Conservation (phyloP, 2,329 filamentous ascomycete genomes). For the Colletotrichum gloeosporioides region DNA sequence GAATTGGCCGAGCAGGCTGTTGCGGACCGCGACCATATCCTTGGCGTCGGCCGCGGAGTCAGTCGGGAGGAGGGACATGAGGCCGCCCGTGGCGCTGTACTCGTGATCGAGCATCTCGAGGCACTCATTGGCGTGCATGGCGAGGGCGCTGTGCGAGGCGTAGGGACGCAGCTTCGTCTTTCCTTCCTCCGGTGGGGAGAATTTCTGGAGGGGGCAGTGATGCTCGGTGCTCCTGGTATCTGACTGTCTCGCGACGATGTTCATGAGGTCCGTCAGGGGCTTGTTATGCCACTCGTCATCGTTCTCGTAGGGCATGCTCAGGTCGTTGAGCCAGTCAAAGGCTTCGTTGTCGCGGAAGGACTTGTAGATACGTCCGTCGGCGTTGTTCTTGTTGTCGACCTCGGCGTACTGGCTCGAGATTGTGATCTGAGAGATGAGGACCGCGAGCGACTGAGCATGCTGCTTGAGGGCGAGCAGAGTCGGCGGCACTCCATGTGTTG, state of each 20-base stretch:
- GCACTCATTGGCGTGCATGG: slow-evolving; percentile 64
- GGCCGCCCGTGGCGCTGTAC: slow-evolving; percentile 58
- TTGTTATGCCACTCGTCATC: slow-evolving; percentile 51
- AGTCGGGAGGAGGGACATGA: slow-evolving; percentile 59
- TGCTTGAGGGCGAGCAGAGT: slow-evolving; percentile 64
- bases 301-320: slow-evolving; percentile 53
- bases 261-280: slow-evolving; percentile 51
- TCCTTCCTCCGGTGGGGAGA: slow-evolving; percentile 23
- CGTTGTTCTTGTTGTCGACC: slow-evolving; percentile 28
- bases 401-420: slow-evolving; percentile 38
- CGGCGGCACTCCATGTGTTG: slow-evolving; percentile 54
- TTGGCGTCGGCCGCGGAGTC: slow-evolving; percentile 36
- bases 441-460: slow-evolving; percentile 62
- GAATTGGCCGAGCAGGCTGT: slow-evolving; percentile 62
- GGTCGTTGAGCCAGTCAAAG: slow-evolving; percentile 62
- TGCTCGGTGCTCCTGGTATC: slow-evolving; percentile 46
- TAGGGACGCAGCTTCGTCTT: slow-evolving; percentile 38
- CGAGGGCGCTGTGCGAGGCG: slow-evolving; percentile 52
- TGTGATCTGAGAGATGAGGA: slow-evolving; percentile 55
- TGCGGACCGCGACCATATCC: slow-evolving; percentile 49
- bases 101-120: slow-evolving; percentile 67
- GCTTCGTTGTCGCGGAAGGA: slow-evolving; percentile 49
- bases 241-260: slow-evolving; percentile 47
- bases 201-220: slow-evolving; percentile 50
- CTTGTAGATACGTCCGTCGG: slow-evolving; percentile 6